Conservation (phyloP, 78 protist genomes). For the Carpediemonas membranifera region DNA sequence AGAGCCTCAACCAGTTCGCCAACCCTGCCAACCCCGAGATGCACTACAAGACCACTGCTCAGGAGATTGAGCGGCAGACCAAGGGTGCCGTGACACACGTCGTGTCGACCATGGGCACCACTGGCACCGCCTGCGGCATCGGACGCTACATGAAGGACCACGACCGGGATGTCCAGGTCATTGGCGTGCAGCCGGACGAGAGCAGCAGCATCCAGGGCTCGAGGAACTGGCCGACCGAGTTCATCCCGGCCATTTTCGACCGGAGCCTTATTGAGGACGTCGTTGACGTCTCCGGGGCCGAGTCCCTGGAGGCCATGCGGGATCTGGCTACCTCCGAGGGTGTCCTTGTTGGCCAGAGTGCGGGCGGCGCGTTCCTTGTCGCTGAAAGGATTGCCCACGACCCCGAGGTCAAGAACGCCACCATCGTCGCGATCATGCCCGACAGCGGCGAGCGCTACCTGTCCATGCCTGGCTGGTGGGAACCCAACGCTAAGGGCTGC, state of each 20-base stretch:
- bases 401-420: slow-evolving; percentile 23
- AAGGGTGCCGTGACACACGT: slow-evolving; percentile 28
- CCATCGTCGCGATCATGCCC: slow-evolving; percentile 28
- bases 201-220: slow-evolving; percentile 48
- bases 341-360: slow-evolving; percentile 18
- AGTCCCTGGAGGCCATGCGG: slow-evolving; percentile 23
- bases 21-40: slow-evolving; percentile 73
- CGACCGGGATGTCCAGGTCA: slow-evolving; percentile 44
- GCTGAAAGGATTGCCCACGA: slow-evolving; percentile 12
- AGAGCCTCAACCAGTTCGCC: slow-evolving; percentile 41
- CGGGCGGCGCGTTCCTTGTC: slow-evolving; percentile 33
- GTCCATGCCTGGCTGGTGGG: no score
- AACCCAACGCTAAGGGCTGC: no score
- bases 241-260: slow-evolving; percentile 63
- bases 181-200: slow-evolving; percentile 65
- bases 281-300: slow-evolving; percentile 14
- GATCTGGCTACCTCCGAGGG: slow-evolving; percentile 19
- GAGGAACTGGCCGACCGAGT: slow-evolving; percentile 94
- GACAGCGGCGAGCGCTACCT: slow-evolving; percentile 35
- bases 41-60: slow-evolving; percentile 81
- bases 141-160: slow-evolving; percentile 66
- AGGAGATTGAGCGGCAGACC: slow-evolving; percentile 52
- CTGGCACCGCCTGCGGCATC: slow-evolving; percentile 87
- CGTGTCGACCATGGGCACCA: slow-evolving; percentile 89
- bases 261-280: slow-evolving; percentile 20